Evolutionary conservation across 1,284 basidiomycete genomes (phyloP).

Genomic region (Calocybe gambosa): DNA sequence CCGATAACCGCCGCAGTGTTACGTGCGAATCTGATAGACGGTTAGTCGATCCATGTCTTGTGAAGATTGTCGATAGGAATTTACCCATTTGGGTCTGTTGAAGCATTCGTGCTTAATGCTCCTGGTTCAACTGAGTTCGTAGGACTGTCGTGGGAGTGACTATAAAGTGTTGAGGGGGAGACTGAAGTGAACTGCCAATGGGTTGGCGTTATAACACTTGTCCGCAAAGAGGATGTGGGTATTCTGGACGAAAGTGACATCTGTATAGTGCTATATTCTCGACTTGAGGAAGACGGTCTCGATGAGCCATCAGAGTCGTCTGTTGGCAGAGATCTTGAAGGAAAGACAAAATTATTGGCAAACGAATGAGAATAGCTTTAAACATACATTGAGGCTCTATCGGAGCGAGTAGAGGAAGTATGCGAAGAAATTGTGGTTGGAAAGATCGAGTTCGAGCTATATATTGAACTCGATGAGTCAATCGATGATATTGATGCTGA

Average conservation of each 20-base stretch:
- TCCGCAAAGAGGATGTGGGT: not conserved
- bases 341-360: not conserved
- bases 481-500: not conserved
- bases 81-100: conserved; percentile 10
- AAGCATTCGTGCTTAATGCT: conserved; percentile 12
- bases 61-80: not conserved
- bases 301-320: not conserved
- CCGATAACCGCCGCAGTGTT: conserved; percentile 32
- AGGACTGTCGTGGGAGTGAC: not conserved
- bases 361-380: not conserved
- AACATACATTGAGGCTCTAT: not conserved
- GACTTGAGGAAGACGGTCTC: not conserved
- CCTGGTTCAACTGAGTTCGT: conserved; percentile 12
- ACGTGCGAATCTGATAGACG: conserved; percentile 22
- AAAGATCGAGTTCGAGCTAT: not conserved
- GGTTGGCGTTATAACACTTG: not conserved
- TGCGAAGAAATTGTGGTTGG: not conserved
- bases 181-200: not conserved
- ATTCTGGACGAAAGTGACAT: not conserved
- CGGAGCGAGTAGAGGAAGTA: not conserved
- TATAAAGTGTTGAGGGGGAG: not conserved
- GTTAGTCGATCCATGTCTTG: not conserved
- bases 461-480: not conserved
- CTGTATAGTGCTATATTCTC: not conserved
- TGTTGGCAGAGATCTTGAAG: not conserved